A percentile compares a stretch with the other conserved stretches of the same genome.
Conservation (phyloP, 768 basidiomycete species). For the Boletus rubropictus region DNA sequence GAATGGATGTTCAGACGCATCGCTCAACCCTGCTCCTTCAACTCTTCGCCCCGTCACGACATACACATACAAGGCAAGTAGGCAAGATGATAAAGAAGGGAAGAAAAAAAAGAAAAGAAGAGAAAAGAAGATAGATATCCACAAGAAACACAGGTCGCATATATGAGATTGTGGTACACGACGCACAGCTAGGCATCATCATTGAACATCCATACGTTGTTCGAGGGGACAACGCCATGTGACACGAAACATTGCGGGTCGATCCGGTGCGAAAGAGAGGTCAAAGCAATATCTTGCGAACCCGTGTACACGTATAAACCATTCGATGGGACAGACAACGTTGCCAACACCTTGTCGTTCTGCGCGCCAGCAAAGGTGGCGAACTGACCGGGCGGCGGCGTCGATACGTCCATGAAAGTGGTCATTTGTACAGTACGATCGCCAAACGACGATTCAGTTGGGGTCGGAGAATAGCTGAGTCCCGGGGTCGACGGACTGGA, state of each 20-base stretch:
- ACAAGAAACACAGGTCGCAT: constrained; percentile 16
- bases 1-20: constrained; percentile 17
- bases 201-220: constrained; percentile 14
- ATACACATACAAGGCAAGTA: constrained; percentile 25
- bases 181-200: constrained; percentile 9
- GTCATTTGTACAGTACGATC: constrained; percentile 56
- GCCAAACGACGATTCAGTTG: constrained; percentile 51
- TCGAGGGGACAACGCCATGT: constrained; percentile 8
- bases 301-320: constrained; percentile 17
- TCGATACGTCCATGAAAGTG: constrained; percentile 42
- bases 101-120: neutral
- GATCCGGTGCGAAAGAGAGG: constrained; percentile 8
- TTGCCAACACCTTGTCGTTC: constrained; percentile 30
- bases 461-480: constrained; percentile 54
- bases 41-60: constrained; percentile 14
- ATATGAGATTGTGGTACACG: neutral
- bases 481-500: constrained; percentile 49
- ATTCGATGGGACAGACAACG: constrained; percentile 14
- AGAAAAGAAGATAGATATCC: constrained; percentile 9
- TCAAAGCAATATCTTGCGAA: constrained; percentile 11
- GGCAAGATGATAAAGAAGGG: constrained; percentile 12
- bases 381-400: constrained; percentile 34
- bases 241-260: constrained; percentile 14
- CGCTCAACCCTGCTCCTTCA: constrained; percentile 15
- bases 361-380: constrained; percentile 31